Conservation (phyloP, 306 rosid species). For the Rosa persica region DNA sequence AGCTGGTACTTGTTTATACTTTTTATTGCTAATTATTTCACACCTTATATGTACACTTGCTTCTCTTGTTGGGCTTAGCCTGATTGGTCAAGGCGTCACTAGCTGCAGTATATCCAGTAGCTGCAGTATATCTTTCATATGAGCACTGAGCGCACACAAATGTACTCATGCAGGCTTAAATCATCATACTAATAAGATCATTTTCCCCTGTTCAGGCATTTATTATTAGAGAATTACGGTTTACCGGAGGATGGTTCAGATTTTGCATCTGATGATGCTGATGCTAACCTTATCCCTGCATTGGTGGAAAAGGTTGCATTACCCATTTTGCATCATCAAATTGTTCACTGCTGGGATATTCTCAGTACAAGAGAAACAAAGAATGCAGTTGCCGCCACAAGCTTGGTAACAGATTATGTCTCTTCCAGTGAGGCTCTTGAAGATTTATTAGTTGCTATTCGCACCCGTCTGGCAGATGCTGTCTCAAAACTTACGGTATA, state of each 20-base stretch:
- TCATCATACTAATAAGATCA: slow-evolving; percentile 2
- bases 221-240: slow-evolving; percentile 69
- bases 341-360: slow-evolving; percentile 90
- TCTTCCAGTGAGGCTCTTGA: slow-evolving; percentile 83
- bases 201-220: slow-evolving; percentile 55
- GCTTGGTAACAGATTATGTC: slow-evolving; percentile 77
- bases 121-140: neutral
- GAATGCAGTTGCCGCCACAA: slow-evolving; percentile 74
- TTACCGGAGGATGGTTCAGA: slow-evolving; percentile 62
- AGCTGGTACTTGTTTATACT: slow-evolving; percentile 61
- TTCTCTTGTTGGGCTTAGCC: slow-evolving; percentile 12
- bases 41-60: neutral
- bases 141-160: slow-evolving; percentile 5
- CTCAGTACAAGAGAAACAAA: slow-evolving; percentile 73
- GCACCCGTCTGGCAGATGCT: slow-evolving; percentile 75
- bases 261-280: slow-evolving; percentile 66
- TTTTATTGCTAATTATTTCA: slow-evolving; percentile 13
- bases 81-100: neutral
- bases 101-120: neutral
- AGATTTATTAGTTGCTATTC: slow-evolving; percentile 67
- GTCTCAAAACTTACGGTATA: slow-evolving; percentile 70
- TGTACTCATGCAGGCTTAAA: slow-evolving; percentile 8
- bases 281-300: slow-evolving; percentile 85
- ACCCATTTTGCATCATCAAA: slow-evolving; percentile 81
- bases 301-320: slow-evolving; percentile 94